Base-by-base conservation (phyloP, 1,284 basidiomycete genomes). In the Irpex rosettiformis region DNA sequence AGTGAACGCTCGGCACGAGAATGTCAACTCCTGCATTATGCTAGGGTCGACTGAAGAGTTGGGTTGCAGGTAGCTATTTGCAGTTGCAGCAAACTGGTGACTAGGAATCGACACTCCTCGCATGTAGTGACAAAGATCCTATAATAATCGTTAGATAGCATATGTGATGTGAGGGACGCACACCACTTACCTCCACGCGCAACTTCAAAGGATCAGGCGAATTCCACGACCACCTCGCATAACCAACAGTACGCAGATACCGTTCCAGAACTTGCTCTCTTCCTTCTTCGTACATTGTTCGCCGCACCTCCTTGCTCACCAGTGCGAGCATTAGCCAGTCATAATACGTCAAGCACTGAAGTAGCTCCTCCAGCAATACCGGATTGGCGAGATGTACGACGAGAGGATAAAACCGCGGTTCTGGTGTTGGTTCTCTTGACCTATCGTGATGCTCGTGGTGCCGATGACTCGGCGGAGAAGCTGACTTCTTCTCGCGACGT, bases 101-200 rank as follows among this genome's bases (percentile, higher is more conserved):
- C 79, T 79, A 5, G 91, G 89, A 42, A 89, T 80, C 5, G 84
- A 85, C 1, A 92, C 86, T 2, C 88, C 88, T 54, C 84, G 80
- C 81, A 93, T 85, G 66, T 92, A 93, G 54, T 85, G 79, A 65
- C 82, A 81, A 40, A 93, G 77, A 70, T 93, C 90, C 86, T 91
- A 61, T 21, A 40, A 27, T 11, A 4, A 55, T 7, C 16, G 37
- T 22, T 4, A 45, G 22, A 28, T 21, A 47, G 29, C 30, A 10
- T 42, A 13, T 6, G 54, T 45, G 29, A 48, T 40, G 58, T 54
- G 24, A 48, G 52, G 54, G 51, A 28, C 25, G 45, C 2, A 10
- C 22, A 62, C n/a, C 33, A 71, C 81, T 60, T 61, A 85, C 88
- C 75, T 82, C 77, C 45, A 90, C 67, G 6, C 81, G 82, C 57